These are phyloP conservation scores for Verruconis gallopava DNA, from an alignment of 2,329 filamentous ascomycete genomes.

Conservation along the genomic window DNA sequence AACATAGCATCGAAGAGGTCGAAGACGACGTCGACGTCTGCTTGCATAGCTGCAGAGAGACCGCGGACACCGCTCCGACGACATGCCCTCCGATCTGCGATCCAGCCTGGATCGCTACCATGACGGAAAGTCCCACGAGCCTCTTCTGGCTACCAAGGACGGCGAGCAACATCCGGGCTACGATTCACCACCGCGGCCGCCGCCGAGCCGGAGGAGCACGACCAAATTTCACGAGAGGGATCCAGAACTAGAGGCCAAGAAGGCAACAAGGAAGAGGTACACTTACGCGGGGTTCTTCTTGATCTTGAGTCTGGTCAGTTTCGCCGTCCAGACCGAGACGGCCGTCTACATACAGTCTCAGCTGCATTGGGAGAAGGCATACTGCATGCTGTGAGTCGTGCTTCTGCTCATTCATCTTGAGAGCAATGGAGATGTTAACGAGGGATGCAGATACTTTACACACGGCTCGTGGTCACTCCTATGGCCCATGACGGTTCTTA, in stretches of 20 bases:
- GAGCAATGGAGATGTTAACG: neutral
- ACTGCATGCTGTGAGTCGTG: slow-evolving; percentile 79
- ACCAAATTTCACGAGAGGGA: slow-evolving; percentile 62
- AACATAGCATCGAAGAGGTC: too few relatives aligned
- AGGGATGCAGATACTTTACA: slow-evolving; percentile 54
- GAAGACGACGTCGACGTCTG: too few relatives aligned
- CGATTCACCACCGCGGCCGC: slow-evolving; percentile 22
- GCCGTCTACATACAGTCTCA: slow-evolving; percentile 90
- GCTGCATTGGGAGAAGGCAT: slow-evolving; percentile 93
- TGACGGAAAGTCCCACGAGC: slow-evolving; percentile 34
- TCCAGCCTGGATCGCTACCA: slow-evolving; percentile 21
- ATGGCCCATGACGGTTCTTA: slow-evolving; percentile 72
- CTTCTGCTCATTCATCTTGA: too few relatives aligned
- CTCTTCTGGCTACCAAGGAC: slow-evolving; percentile 37
- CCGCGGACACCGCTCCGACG: too few relatives aligned
- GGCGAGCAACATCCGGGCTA: slow-evolving; percentile 24
- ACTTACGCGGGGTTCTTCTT: slow-evolving; percentile 78
- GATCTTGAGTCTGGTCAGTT: slow-evolving; percentile 68
- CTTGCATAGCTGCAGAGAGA: too few relatives aligned
- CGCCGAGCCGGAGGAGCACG: slow-evolving; percentile 45
- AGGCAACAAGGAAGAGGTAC: slow-evolving; percentile 68
- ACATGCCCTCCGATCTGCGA: slow-evolving; percentile 38
- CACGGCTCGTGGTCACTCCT: slow-evolving; percentile 87
- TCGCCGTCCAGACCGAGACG: slow-evolving; percentile 90
- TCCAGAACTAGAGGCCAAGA: slow-evolving; percentile 50